A percentile compares a stretch with the other conserved stretches of the same genome.
Evolutionary conservation across 352 stramenopile genomes (phyloP).

Genomic region (Plasmopara viticola): DNA sequence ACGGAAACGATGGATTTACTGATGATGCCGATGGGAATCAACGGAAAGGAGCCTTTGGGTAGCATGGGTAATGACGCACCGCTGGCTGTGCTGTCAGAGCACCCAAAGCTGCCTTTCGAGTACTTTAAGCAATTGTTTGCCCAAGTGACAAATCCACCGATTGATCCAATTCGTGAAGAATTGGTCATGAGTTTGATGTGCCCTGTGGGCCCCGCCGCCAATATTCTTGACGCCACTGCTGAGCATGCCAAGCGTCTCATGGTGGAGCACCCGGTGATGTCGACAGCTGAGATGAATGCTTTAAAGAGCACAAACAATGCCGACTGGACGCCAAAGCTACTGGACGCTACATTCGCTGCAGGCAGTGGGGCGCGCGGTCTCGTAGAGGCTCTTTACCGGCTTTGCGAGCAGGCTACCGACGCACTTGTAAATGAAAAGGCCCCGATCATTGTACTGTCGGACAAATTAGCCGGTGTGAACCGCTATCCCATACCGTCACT

Average conservation of each 20-base stretch:
- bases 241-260: slow-evolving; percentile 79
- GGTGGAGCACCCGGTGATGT: slow-evolving; percentile 92
- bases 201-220: slow-evolving; percentile 92
- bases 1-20: slow-evolving; percentile 94
- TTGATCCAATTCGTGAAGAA: slow-evolving; percentile 96
- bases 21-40: slow-evolving; percentile 92
- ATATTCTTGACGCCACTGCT: slow-evolving; percentile 86
- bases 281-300: slow-evolving; percentile 88
- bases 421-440: slow-evolving; percentile 78
- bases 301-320: slow-evolving; percentile 75
- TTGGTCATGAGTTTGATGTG: slow-evolving; percentile 96
- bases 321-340: slow-evolving; percentile 49
- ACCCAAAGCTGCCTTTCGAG: slow-evolving; percentile 92
- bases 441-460: slow-evolving; percentile 88
- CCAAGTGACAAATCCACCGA: slow-evolving; percentile 96
- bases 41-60: slow-evolving; percentile 90
- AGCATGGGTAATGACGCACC: slow-evolving; percentile 95
- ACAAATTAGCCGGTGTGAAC: slow-evolving; percentile 82
- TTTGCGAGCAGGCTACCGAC: slow-evolving; percentile 91
- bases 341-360: slow-evolving; percentile 63
- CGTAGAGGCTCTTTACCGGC: slow-evolving; percentile 83
- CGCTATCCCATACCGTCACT: slow-evolving; percentile 93
- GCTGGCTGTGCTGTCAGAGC: slow-evolving; percentile 89
- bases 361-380: slow-evolving; percentile 56
- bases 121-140: slow-evolving; percentile 97